Evolutionary conservation across 257 asterid species (phyloP), one percentile per base, ranked within the genome.

Genomic region (Agastache rugosa): DNA sequence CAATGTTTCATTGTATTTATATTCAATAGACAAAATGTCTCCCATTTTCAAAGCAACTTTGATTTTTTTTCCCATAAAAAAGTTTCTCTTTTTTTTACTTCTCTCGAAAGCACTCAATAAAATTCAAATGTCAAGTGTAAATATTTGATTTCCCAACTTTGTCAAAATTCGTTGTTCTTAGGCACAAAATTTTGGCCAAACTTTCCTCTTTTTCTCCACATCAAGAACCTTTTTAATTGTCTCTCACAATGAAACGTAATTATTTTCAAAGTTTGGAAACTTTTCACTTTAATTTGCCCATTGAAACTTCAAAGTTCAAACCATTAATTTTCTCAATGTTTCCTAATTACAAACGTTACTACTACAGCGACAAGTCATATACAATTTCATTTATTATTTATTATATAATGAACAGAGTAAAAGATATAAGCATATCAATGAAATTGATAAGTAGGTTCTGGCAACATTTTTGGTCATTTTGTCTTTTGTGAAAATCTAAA

Each of bases 161-260:
- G 65, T 61, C 75, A 76, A 80, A 76, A 80, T 80, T 41, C 81
- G 65, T 71, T 72, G 76, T 72, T 76, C 69, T 72, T 76, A 66
- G 76, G 35, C 84, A 67, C 69, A 68, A 78, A 6, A 10, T 41
- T 50, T 66, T 37, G 53, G 81, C 69, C 81, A 76, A 72, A 80
- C 73, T 42, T 75, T 42, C 61, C 20, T 17, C 27, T 22, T 58
- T 19, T 65, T 39, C 45, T 55, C 63, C 31, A 8, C 20, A 17
- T 22, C 47, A 16, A 75, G 12, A 68, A 11, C 25, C 71, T 39
- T 62, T 70, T 77, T 29, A 70, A 27, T 6, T 51, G 58, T 23
- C 56, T 48, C 11, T 51, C 69, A 70, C 19, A 63, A 53, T 2
- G 11, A 2, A 37, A 41, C 1, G 4, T 22, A 55, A 65, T 35